A percentile compares a stretch with the other conserved stretches of the same genome.
phyloP scores from a whole-genome alignment of 2,329 filamentous ascomycete species.

The Colletotrichum incanum region DNA sequence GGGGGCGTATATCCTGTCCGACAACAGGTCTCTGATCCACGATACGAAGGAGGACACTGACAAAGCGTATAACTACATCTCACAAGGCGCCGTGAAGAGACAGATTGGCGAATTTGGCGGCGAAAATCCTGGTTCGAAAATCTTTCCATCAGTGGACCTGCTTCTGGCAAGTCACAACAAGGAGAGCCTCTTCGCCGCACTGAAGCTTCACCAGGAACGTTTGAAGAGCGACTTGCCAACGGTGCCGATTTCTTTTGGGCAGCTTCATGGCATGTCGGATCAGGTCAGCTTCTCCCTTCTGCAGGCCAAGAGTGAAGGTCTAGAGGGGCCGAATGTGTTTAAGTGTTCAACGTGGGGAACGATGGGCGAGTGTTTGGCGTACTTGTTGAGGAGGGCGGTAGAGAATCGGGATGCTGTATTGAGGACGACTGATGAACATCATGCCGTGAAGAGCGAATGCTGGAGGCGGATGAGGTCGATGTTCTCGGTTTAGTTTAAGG shows the following conservation, averaged over 20 bases:
- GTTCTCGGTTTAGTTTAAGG: neutral
- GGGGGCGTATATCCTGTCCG: slow-evolving; percentile 69
- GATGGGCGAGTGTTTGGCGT: slow-evolving; percentile 56
- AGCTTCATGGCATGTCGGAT: slow-evolving; percentile 72
- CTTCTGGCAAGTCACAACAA: slow-evolving; percentile 70
- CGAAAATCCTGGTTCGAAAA: slow-evolving; percentile 40
- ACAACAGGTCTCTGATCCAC: slow-evolving; percentile 66
- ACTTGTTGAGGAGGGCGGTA: slow-evolving; percentile 54
- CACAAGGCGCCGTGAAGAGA: slow-evolving; percentile 55
- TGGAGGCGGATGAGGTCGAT: slow-evolving; percentile 50
- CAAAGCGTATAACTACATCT: slow-evolving; percentile 64
- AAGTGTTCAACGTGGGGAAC: slow-evolving; percentile 60
- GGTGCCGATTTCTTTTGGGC: slow-evolving; percentile 62
- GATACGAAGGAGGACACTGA: slow-evolving; percentile 69
- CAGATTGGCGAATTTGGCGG: slow-evolving; percentile 58
- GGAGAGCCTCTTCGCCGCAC: slow-evolving; percentile 58
- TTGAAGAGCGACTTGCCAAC: slow-evolving; percentile 53
- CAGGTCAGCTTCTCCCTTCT: slow-evolving; percentile 68
- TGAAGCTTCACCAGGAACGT: slow-evolving; percentile 60
- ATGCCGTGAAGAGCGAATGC: slow-evolving; percentile 50
- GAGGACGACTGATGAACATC: slow-evolving; percentile 51
- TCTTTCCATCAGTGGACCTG: slow-evolving; percentile 63
- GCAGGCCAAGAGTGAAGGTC: slow-evolving; percentile 51
- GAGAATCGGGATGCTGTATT: slow-evolving; percentile 55
- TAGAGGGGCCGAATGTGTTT: slow-evolving; percentile 52